Percentiles rank a stretch among this genome's conserved stretches.
Conservation (phyloP, 2,329 filamentous ascomycete genomes). For the Penicillium nordicum region DNA sequence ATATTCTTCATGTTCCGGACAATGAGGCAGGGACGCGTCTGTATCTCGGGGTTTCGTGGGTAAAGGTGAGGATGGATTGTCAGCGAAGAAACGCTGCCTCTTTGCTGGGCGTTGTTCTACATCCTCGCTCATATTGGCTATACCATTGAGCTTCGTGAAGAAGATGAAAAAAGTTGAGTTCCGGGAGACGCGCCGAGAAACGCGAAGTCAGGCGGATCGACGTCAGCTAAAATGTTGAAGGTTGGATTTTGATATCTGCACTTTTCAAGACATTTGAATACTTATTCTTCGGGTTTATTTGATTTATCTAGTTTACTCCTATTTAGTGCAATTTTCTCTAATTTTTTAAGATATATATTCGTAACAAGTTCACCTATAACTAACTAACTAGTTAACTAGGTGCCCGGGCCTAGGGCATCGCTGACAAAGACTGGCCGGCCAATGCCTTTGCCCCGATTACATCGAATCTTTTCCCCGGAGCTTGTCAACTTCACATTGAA, state of each 20-base stretch:
- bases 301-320: not conserved
- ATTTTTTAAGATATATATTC: too few species aligned
- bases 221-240: constrained; percentile 20
- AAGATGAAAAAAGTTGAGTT: constrained; percentile 5
- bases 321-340: not conserved
- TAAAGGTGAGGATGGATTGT: constrained; percentile 38
- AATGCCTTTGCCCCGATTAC: constrained; percentile 22
- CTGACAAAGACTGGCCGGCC: constrained; percentile 14
- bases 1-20: not conserved
- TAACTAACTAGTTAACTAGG: too few species aligned
- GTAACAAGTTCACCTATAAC: too few species aligned
- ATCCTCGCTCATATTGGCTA: constrained; percentile 28
- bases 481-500: constrained; percentile 8
- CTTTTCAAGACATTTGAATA: not conserved
- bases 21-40: constrained; percentile 19
- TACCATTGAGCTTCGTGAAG: not conserved
- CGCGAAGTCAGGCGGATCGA: constrained; percentile 31
- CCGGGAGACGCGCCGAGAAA: constrained; percentile 36
- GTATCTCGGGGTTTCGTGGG: constrained; percentile 14
- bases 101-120: constrained; percentile 56
- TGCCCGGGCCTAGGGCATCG: not conserved
- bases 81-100: constrained; percentile 61
- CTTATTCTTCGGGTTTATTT: not conserved
- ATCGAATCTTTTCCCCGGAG: constrained; percentile 6
- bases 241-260: not conserved